Evolutionary conservation across 805 yeast genomes (phyloP), one percentile per base, ranked within the genome.

Genomic region (Jamesozyma rosinii): DNA sequence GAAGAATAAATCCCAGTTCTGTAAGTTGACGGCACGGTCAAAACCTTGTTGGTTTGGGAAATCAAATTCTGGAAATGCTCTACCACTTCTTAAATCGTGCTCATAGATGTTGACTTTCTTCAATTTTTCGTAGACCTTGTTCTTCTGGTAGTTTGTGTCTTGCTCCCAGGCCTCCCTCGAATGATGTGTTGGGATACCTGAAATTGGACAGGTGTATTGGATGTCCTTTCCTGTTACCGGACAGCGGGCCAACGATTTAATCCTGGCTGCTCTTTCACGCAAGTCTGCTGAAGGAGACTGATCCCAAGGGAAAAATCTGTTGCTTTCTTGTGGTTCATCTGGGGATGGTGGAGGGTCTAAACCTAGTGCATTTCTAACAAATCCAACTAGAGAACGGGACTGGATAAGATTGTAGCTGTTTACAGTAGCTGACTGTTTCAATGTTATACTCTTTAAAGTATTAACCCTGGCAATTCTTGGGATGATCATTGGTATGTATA

Each of bases 121-220:
- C 68, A 92, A 74, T 38, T 76, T 66, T 57, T 87, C 87, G 63
- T 83, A 84, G 49, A 71, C 76, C 53, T 80, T 75, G 29, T 76
- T 60, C 30, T 68, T 56, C 55, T 86, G 96, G 61, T 89, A 89
- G 17, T 75, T 78, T 6, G 59, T 68, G 62, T 92, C 98, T 43
- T 69, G 65, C 56, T 81, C 81, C 95, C 97, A 92, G 1, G 96
- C 96, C 51, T 83, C 88, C 57, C 73, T 73, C 15, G 87, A 80
- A 59, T 86, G 94, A 62, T 92, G 99, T 2, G 99, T 92, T 22
- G 99, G 99, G 42, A 92, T 88, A 5, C 99, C 99, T 6, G 95
- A 84, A 44, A 76, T 68, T 2, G 98, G 98, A 67, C 97, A 92
- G 1, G 92, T 87, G 62, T 73, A 92, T 52, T 80, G 73, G 46